These are phyloP conservation scores for Cercis canadensis DNA, from an alignment of 306 rosid genomes.

Conservation along the genomic window DNA sequence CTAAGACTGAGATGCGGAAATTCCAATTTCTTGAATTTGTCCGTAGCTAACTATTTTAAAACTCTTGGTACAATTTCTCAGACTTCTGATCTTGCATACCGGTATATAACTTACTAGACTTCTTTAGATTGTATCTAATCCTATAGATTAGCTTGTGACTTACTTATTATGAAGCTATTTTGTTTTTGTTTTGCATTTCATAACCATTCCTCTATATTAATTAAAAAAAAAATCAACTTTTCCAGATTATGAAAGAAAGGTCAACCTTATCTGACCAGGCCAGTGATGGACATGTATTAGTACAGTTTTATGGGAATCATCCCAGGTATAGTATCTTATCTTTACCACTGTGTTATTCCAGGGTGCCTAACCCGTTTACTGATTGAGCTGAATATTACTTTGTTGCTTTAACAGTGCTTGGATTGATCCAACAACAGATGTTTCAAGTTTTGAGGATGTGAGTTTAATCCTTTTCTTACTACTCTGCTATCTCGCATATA, in stretches of 20 bases:
- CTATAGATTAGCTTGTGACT: conserved; percentile 22
- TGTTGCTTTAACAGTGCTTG: conserved; percentile 50
- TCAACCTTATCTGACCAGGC: conserved; percentile 42
- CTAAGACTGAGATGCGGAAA: not conserved
- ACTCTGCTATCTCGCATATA: conserved; percentile 25
- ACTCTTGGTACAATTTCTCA: not conserved
- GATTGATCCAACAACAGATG: conserved; percentile 57
- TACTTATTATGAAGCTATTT: not conserved
- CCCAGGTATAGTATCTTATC: conserved; percentile 43
- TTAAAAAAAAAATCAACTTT: conserved; percentile 10
- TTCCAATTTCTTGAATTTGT: conserved; percentile 19
- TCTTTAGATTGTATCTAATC: conserved; percentile 19
- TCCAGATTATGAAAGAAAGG: conserved; percentile 56
- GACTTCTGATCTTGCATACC: conserved; percentile 12
- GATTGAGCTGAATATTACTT: conserved; percentile 25
- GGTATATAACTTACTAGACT: not conserved
- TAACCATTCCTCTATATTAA: conserved; percentile 22
- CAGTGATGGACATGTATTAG: conserved; percentile 55
- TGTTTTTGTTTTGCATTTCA: conserved; percentile 19
- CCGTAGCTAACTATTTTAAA: not conserved
- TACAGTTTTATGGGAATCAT: conserved; percentile 56
- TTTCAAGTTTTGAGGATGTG: conserved; percentile 58
- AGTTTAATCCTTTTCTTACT: conserved; percentile 40
- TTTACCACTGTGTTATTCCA: conserved; percentile 19
- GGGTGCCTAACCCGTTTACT: conserved; percentile 17